Conservation (phyloP, 148 eudicot species). For the Amaranthus cruentus region DNA sequence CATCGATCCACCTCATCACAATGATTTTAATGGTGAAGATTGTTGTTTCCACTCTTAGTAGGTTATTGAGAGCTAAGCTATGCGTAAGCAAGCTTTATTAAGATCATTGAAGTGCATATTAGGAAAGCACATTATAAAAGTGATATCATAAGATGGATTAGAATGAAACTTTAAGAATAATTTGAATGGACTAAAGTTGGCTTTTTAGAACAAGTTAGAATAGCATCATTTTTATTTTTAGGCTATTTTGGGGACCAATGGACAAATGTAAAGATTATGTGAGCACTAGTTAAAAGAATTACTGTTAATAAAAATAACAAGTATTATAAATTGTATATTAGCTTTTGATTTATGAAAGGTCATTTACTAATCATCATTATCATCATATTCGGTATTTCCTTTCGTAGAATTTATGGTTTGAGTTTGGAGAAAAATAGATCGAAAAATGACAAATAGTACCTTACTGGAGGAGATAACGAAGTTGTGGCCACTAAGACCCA, state of each 20-base stretch:
- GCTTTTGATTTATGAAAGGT: conserved; percentile 1
- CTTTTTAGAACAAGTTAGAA: not conserved
- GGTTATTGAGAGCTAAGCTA: not conserved
- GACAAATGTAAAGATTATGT: not conserved
- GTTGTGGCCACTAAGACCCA: too few species aligned
- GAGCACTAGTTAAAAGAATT: not conserved
- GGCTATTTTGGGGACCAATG: conserved; percentile 16
- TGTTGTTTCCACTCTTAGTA: too few species aligned
- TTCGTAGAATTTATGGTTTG: too few species aligned
- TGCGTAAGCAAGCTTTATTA: not conserved
- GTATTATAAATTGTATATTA: not conserved
- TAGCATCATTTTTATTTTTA: conserved; percentile 3
- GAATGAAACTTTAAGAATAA: conserved; percentile 8
- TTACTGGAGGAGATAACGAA: too few species aligned
- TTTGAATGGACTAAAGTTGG: conserved; percentile 3
- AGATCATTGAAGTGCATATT: not conserved
- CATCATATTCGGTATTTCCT: too few species aligned
- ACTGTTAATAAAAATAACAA: conserved; percentile 4
- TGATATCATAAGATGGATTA: not conserved
- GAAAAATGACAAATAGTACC: too few species aligned
- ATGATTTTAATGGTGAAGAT: too few species aligned
- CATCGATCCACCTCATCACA: too few species aligned
- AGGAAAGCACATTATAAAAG: not conserved
- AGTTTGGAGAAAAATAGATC: too few species aligned
- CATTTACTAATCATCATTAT: not conserved